Evolutionary conservation across 495 filamentous ascomycete species (phyloP).

Genomic region (Aspergillus homomorphus): DNA sequence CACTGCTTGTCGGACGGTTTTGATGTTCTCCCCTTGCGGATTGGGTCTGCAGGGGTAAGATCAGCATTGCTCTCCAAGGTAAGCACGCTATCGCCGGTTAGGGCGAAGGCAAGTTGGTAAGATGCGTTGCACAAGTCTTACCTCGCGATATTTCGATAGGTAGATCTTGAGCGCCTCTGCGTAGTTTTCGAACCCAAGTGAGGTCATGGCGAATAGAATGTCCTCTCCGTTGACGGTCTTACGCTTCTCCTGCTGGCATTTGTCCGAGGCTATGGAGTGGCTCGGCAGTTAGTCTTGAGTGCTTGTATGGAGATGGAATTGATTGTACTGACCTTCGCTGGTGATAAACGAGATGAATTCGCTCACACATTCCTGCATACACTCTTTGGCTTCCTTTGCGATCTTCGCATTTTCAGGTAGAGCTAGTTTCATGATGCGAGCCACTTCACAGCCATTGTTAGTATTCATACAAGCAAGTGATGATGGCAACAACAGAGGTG

Average conservation of each 20-base stretch:
- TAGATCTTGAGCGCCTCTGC: constrained; percentile 97
- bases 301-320: constrained; percentile 1
- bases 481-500: not conserved
- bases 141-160: constrained; percentile 94
- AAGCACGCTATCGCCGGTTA: constrained; percentile 1
- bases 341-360: constrained; percentile 99
- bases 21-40: constrained; percentile 73
- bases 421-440: constrained; percentile 97
- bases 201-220: constrained; percentile 98
- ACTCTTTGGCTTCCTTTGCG: constrained; percentile 98
- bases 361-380: constrained; percentile 99
- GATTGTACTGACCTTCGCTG: constrained; percentile 73
- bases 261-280: constrained; percentile 76
- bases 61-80: constrained; percentile 10
- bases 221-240: constrained; percentile 99
- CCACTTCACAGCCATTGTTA: constrained; percentile 94
- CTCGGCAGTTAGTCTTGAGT: constrained; percentile 8
- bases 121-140: constrained; percentile 52
- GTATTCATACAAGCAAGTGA: constrained; percentile 34
- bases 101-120: constrained; percentile 16
- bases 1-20: constrained; percentile 67
- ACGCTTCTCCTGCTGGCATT: constrained; percentile 98
- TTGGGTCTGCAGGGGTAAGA: constrained; percentile 56
- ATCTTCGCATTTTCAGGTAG: constrained; percentile 99
- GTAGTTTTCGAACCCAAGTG: constrained; percentile 98